Base-by-base conservation (phyloP, 164 flowering plant genomes). In the Piper betle region DNA sequence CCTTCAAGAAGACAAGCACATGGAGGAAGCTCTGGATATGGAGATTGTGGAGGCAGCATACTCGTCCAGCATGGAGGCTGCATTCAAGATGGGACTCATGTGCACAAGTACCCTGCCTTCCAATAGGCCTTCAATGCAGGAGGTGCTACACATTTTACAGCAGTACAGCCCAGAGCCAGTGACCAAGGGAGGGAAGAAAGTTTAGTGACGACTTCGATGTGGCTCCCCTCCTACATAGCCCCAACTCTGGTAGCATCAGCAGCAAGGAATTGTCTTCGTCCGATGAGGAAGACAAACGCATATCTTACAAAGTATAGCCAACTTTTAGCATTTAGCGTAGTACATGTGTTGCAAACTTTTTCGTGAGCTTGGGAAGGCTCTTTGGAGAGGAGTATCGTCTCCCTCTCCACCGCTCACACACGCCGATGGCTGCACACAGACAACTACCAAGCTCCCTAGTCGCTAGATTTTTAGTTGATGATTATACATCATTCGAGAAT, bases 41-140 rank as follows among this genome's bases (percentile, higher is more conserved):
- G 81, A 78, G 40, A 74, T 91, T 19, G 78, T 64, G 61, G 78
- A 81, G 39, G 65, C 74, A 0, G 40, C 62, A 20, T 54, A 75
- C 63, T 55, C 76, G 68, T 83, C 82, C 16, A 82, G 81, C 50
- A 84, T 88, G 85, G 64, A 52, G 2, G 62, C 59, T 40, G 77
- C 87, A 12, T 78, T 84, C 74, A 84, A 78, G 61, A 70, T 91
- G 5, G 96, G 92, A 0, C 77, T 91, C 37, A 66, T 84, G n/a
- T 91, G 98, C 61, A 91, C 95, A 0, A 70, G 78, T 63, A 66
- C 65, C 2, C 62, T 60, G 10, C 91, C 96, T 15, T 63, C 79
- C 0, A 16, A 60, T 39, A 74, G 98, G 69, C 98, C 98, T 59
- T 68, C 91, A 58, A 88, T 88, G 98, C 81, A 81, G 55, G 82